phyloP scores from a whole-genome alignment of 805 yeast species.

The Metschnikowia cerradonensis region DNA sequence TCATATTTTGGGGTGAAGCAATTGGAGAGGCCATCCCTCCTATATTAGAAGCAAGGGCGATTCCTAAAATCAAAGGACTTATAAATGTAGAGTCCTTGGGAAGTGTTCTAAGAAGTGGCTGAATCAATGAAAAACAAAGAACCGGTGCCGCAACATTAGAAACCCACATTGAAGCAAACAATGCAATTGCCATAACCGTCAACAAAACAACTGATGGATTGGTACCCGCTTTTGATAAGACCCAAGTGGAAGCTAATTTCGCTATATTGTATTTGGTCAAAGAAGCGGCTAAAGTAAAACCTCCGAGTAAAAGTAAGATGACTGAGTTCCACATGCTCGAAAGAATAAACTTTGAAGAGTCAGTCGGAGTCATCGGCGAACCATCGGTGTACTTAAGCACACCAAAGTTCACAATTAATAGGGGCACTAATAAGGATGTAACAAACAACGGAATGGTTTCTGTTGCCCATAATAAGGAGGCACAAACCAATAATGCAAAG shows the following conservation, averaged over 20 bases:
- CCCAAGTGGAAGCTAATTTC: slow-evolving; percentile 46
- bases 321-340: slow-evolving; percentile 53
- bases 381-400: slow-evolving; percentile 50
- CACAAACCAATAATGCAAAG: slow-evolving; percentile 60
- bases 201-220: slow-evolving; percentile 45
- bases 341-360: slow-evolving; percentile 43
- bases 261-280: slow-evolving; percentile 52
- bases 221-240: slow-evolving; percentile 48
- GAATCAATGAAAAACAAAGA: slow-evolving; percentile 47
- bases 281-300: slow-evolving; percentile 53
- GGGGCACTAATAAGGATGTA: slow-evolving; percentile 48
- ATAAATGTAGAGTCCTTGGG: slow-evolving; percentile 40
- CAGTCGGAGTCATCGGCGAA: slow-evolving; percentile 38
- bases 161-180: slow-evolving; percentile 56
- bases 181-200: slow-evolving; percentile 48
- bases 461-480: slow-evolving; percentile 49
- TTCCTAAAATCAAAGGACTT: slow-evolving; percentile 42
- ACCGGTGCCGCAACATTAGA: slow-evolving; percentile 57
- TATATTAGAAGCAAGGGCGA: slow-evolving; percentile 49
- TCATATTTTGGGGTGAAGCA: slow-evolving; percentile 52
- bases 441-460: slow-evolving; percentile 49
- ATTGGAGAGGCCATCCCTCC: slow-evolving; percentile 57
- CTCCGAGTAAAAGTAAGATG: slow-evolving; percentile 48
- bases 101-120: slow-evolving; percentile 40
- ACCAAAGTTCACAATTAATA: slow-evolving; percentile 43